Percentiles rank a stretch among this genome's conserved stretches.
These are phyloP conservation scores for Quercus mongolica DNA, from an alignment of 306 rosid species.

Conservation along the genomic window DNA sequence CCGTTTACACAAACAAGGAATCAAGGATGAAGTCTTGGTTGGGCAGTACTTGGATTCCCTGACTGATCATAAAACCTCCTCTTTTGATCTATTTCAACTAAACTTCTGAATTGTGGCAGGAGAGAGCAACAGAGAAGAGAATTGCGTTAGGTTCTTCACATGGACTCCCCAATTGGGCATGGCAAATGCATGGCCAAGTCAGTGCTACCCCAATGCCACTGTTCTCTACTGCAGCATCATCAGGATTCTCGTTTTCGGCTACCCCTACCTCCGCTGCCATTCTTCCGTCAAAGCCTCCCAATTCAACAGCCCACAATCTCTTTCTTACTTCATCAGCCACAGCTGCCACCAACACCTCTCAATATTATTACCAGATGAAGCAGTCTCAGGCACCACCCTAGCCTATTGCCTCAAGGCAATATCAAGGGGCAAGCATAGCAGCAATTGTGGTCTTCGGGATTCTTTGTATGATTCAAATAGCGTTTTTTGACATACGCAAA, in stretches of 20 bases:
- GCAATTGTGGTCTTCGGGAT: slow-evolving; percentile 21
- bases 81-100: neutral
- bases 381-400: slow-evolving; percentile 47
- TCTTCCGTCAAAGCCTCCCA: slow-evolving; percentile 37
- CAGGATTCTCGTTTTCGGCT: slow-evolving; percentile 98
- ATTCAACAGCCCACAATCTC: slow-evolving; percentile 46
- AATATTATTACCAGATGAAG: slow-evolving; percentile 45
- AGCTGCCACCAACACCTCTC: slow-evolving; percentile 43
- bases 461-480: slow-evolving; percentile 37
- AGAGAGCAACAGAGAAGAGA: slow-evolving; percentile 58
- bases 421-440: neutral
- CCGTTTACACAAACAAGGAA: no score
- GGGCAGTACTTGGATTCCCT: neutral
- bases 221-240: slow-evolving; percentile 99
- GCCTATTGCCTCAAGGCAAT: slow-evolving; percentile 5
- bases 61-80: neutral
- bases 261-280: slow-evolving; percentile 55
- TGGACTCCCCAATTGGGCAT: slow-evolving; percentile 61
- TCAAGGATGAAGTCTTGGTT: neutral
- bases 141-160: slow-evolving; percentile 63
- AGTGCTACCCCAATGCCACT: slow-evolving; percentile 60
- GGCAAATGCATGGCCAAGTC: slow-evolving; percentile 73
- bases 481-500: slow-evolving; percentile 37
- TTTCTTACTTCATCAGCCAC: slow-evolving; percentile 47
- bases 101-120: slow-evolving; percentile 52